Conservation (phyloP, 768 basidiomycete genomes). For the Russula sp. region DNA sequence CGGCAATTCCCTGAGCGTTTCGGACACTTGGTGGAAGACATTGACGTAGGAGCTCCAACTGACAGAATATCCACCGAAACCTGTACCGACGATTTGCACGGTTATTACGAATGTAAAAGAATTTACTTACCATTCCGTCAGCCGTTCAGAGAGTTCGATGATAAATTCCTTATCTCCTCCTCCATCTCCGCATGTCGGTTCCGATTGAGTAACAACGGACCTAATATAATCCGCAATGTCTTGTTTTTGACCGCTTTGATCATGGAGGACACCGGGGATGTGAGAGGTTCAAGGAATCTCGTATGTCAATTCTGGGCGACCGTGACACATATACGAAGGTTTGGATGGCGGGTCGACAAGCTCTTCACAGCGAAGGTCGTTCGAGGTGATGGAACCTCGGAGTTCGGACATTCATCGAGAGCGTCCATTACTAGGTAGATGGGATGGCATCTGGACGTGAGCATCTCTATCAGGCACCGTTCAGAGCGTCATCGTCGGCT, state of each 20-base stretch:
- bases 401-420: too few species aligned
- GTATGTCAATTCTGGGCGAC: slow-evolving; percentile 12
- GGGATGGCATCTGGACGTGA: background rate
- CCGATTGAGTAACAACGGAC: background rate
- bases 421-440: too few species aligned
- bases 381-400: background rate
- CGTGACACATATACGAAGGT: background rate
- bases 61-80: background rate
- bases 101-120: background rate
- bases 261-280: background rate
- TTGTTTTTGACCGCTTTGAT: slow-evolving; percentile 1
- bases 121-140: background rate
- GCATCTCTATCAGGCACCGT: slow-evolving; percentile 1
- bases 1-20: background rate
- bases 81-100: background rate
- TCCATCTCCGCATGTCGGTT: background rate
- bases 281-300: background rate
- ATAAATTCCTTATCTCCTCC: background rate
- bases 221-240: background rate
- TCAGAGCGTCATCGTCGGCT: background rate
- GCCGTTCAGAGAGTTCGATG: background rate
- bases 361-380: background rate
- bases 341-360: background rate
- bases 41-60: background rate
- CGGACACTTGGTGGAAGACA: background rate